Evolutionary conservation across 2,329 filamentous ascomycete genomes (phyloP).

Genomic region (Amylocarpus encephaloides): DNA sequence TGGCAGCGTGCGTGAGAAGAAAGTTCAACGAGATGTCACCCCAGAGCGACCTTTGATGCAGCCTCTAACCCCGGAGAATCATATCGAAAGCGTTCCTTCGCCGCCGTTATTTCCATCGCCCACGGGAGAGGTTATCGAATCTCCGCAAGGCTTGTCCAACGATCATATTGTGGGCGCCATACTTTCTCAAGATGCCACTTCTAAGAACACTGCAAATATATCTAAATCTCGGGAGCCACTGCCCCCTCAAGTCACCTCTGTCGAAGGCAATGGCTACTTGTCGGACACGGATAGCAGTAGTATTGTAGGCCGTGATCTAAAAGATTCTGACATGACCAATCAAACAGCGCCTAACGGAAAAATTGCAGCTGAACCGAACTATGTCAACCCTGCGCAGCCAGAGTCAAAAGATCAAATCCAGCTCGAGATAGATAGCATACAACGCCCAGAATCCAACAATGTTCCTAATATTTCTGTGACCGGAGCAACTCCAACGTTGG

Average conservation of each 20-base stretch:
- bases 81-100: conserved; percentile 22
- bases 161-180: conserved; percentile 54
- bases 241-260: conserved; percentile 63
- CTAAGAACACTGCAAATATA: conserved; percentile 49
- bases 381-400: not conserved
- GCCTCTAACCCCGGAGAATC: conserved; percentile 38
- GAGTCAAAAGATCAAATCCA: not conserved
- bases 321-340: conserved; percentile 1
- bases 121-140: conserved; percentile 15
- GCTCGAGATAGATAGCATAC: not conserved
- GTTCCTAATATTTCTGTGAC: conserved; percentile 41
- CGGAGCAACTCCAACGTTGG: conserved; percentile 40
- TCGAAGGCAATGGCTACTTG: conserved; percentile 58
- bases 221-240: conserved; percentile 57
- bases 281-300: conserved; percentile 49
- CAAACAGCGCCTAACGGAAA: not conserved
- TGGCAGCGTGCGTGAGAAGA: conserved; percentile 64
- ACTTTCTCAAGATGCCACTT: conserved; percentile 46
- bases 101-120: conserved; percentile 26
- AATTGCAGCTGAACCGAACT: not conserved
- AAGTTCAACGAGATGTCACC: conserved; percentile 42
- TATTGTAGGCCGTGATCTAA: conserved; percentile 26
- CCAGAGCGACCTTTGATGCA: conserved; percentile 54
- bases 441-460: conserved; percentile 8
- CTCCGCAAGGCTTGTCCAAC: conserved; percentile 40